Percentiles rank a stretch among this genome's conserved stretches.
These are phyloP conservation scores for Haplosporangium gracile DNA, from an alignment of 192 early-diverging fungal genomes.

Conservation along the genomic window DNA sequence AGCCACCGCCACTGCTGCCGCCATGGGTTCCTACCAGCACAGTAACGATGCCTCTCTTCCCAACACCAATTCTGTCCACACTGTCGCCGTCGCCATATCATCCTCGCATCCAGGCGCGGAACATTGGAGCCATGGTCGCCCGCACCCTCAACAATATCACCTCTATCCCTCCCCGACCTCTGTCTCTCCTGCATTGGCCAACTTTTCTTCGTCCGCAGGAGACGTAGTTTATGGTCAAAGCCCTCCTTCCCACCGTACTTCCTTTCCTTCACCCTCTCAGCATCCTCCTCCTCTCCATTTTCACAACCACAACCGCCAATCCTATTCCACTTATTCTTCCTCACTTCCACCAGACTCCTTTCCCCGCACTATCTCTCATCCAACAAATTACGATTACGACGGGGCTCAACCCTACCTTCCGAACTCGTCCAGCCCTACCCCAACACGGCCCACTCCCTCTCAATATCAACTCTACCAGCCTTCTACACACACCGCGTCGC, in stretches of 20 bases:
- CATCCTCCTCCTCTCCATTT: neutral
- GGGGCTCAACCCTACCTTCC: neutral
- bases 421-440: neutral
- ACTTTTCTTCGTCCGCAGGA: neutral
- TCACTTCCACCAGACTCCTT: slow-evolving; percentile 30
- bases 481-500: neutral
- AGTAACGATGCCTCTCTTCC: neutral
- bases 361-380: slow-evolving; percentile 17
- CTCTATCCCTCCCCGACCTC: neutral
- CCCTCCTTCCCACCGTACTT: neutral
- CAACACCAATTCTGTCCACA: neutral
- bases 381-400: slow-evolving; percentile 9
- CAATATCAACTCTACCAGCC: slow-evolving; percentile 3
- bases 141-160: slow-evolving; percentile 1
- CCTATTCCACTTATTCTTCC: slow-evolving; percentile 6
- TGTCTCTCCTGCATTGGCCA: neutral
- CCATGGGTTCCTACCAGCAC: neutral
- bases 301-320: neutral
- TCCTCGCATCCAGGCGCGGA: neutral
- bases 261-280: neutral
- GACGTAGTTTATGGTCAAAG: neutral
- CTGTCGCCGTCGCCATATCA: neutral
- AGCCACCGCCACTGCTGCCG: neutral
- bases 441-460: neutral
- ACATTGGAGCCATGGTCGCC: neutral